Percentiles rank a stretch among this genome's conserved stretches.
These are phyloP conservation scores for Protea cynaroides DNA, from an alignment of 164 flowering plant genomes.

Conservation along the genomic window DNA sequence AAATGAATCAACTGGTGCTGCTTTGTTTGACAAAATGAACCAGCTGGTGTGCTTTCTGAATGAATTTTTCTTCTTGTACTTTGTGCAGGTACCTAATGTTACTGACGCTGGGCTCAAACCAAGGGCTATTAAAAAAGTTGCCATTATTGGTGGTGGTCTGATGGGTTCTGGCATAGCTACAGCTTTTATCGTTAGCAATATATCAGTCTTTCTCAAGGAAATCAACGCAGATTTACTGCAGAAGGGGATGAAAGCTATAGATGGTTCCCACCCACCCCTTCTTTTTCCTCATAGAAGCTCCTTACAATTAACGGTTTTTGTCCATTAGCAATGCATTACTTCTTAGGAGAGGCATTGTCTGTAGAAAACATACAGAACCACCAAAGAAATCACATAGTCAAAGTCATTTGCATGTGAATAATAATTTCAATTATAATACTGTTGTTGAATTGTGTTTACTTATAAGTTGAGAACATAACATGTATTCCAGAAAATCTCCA, in stretches of 20 bases:
- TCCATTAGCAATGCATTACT: no score
- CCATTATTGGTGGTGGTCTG: slow-evolving; percentile 93
- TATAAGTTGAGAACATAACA: not conserved
- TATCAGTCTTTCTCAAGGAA: slow-evolving; percentile 79
- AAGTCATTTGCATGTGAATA: not conserved
- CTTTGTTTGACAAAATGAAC: not conserved
- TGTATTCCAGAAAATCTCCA: slow-evolving; percentile 61
- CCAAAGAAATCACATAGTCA: not conserved
- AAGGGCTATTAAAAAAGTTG: slow-evolving; percentile 71
- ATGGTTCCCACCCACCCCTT: slow-evolving; percentile 42
- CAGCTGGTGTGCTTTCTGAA: not conserved
- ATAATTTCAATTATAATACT: not conserved
- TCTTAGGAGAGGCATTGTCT: no score
- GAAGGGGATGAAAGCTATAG: slow-evolving; percentile 64
- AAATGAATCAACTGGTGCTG: not conserved
- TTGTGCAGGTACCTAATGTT: slow-evolving; percentile 71
- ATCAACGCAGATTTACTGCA: slow-evolving; percentile 68
- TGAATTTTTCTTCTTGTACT: not conserved
- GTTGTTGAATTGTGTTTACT: not conserved
- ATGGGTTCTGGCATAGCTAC: slow-evolving; percentile 99
- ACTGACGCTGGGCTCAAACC: slow-evolving; percentile 87
- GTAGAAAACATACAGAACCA: no score
- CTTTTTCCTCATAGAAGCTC: slow-evolving; percentile 2
- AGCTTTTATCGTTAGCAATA: slow-evolving; percentile 61
- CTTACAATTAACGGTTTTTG: not conserved